A percentile compares a stretch with the other conserved stretches of the same genome.
Conservation (phyloP, 345 rosid genomes). For the Noccaea caerulescens region DNA sequence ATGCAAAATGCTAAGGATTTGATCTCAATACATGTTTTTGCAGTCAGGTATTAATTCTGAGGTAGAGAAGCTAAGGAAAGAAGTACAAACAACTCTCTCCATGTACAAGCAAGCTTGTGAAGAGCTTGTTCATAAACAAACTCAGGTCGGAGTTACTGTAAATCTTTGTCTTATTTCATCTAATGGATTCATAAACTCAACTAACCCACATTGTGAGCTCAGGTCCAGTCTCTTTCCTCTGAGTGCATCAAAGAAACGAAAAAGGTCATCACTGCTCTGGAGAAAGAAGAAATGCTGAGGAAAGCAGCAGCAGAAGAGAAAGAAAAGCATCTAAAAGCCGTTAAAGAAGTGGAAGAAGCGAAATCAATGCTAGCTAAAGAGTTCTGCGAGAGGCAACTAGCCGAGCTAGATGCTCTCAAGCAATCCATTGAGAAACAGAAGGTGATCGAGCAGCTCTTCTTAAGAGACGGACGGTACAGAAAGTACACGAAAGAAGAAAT, state of each 20-base stretch:
- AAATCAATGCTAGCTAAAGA: conserved; percentile 67
- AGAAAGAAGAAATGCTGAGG: conserved; percentile 67
- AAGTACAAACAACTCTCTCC: conserved; percentile 59
- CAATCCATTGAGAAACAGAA: conserved; percentile 74
- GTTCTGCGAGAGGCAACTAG: conserved; percentile 64
- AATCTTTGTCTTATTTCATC: conserved; percentile 1
- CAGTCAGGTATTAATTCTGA: conserved; percentile 64
- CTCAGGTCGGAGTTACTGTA: conserved; percentile 52
- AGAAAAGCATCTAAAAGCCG: conserved; percentile 63
- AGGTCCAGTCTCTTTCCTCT: conserved; percentile 72
- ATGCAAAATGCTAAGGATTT: conserved; percentile 23
- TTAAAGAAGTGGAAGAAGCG: conserved; percentile 73
- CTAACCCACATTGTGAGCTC: conserved; percentile 32
- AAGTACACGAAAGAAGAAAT: conserved; percentile 68
- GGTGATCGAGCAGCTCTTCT: conserved; percentile 64
- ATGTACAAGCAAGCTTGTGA: conserved; percentile 76
- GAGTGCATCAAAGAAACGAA: conserved; percentile 68
- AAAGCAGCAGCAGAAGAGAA: conserved; percentile 75
- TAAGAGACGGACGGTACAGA: conserved; percentile 69
- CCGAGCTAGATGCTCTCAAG: conserved; percentile 65
- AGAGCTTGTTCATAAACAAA: conserved; percentile 74
- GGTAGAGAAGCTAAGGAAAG: conserved; percentile 65
- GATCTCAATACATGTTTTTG: conserved; percentile 28
- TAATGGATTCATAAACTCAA: conserved; percentile 29
- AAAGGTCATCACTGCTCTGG: conserved; percentile 62